phyloP scores from a whole-genome alignment of 371 early-diverging fungal genomes.

The Mucor saturninus region DNA sequence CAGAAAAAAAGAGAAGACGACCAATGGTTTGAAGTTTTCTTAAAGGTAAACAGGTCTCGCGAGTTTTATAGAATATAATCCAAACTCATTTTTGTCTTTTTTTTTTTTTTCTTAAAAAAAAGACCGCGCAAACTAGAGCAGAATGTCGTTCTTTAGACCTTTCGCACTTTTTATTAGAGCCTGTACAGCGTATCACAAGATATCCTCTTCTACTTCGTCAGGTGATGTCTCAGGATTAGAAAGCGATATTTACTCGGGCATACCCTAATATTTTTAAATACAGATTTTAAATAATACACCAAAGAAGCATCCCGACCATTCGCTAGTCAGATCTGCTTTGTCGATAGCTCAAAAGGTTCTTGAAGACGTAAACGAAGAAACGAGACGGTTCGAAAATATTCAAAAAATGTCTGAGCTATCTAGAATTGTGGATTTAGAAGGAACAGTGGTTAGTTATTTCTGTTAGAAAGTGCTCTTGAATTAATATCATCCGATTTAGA shows the following conservation, averaged over 20 bases:
- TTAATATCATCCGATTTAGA: constrained; percentile 24
- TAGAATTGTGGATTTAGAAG: constrained; percentile 70
- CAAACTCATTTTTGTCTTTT: background rate
- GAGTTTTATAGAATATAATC: too few relatives aligned
- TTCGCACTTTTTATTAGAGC: constrained; percentile 85
- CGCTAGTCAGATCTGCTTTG: constrained; percentile 71
- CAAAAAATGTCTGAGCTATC: constrained; percentile 76
- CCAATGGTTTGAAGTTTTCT: constrained; percentile 60
- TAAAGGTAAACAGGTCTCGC: constrained; percentile 53
- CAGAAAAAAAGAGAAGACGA: constrained; percentile 65
- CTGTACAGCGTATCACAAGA: constrained; percentile 93
- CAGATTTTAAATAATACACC: constrained; percentile 85
- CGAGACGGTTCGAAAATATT: constrained; percentile 74
- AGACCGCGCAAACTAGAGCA: constrained; percentile 66
- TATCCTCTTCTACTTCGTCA: constrained; percentile 90
- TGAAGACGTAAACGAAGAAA: constrained; percentile 79
- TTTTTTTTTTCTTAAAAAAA: constrained; percentile 27
- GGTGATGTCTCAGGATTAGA: constrained; percentile 31
- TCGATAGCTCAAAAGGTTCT: constrained; percentile 71
- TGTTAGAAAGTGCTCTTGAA: background rate
- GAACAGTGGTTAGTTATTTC: constrained; percentile 51
- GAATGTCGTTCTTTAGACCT: constrained; percentile 83
- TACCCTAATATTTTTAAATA: background rate
- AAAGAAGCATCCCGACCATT: constrained; percentile 79
- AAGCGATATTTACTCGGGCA: background rate